Percentiles rank a stretch among this genome's conserved stretches.
Evolutionary conservation across 768 basidiomycete species (phyloP).

Genomic region (Psilocybe subaeruginosa): DNA sequence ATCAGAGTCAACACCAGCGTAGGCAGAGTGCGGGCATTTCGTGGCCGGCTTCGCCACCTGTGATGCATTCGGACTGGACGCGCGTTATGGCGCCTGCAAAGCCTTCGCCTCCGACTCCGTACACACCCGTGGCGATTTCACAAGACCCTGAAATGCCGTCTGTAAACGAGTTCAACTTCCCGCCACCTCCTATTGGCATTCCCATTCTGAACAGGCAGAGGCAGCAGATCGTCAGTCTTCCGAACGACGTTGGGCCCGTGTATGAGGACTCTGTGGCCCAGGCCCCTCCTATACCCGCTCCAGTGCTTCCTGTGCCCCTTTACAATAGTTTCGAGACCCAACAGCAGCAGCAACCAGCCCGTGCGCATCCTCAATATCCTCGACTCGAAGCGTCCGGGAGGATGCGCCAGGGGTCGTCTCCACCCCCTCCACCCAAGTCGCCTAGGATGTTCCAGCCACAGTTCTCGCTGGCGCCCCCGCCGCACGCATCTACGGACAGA

Average conservation of each 20-base stretch:
- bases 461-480: constrained; percentile 21
- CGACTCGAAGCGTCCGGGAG: constrained; percentile 15
- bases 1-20: not conserved
- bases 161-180: not conserved
- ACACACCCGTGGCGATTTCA: not conserved
- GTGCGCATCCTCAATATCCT: constrained; percentile 22
- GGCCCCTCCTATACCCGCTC: not conserved
- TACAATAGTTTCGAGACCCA: constrained; percentile 34
- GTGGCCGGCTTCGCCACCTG: constrained; percentile 43
- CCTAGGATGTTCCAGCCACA: constrained; percentile 17
- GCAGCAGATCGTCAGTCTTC: constrained; percentile 26
- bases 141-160: constrained; percentile 12
- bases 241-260: constrained; percentile 23
- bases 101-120: constrained; percentile 11
- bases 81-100: constrained; percentile 25
- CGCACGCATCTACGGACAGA: constrained; percentile 1
- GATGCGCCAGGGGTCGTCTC: constrained; percentile 16
- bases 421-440: constrained; percentile 20
- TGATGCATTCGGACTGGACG: constrained; percentile 33
- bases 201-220: constrained; percentile 29
- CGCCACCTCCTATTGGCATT: constrained; percentile 23
- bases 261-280: constrained; percentile 15
- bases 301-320: constrained; percentile 25
- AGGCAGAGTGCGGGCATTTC: constrained; percentile 21
- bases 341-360: not conserved